Conservation (phyloP, 805 yeast genomes). For the Ogataea saltuana region DNA sequence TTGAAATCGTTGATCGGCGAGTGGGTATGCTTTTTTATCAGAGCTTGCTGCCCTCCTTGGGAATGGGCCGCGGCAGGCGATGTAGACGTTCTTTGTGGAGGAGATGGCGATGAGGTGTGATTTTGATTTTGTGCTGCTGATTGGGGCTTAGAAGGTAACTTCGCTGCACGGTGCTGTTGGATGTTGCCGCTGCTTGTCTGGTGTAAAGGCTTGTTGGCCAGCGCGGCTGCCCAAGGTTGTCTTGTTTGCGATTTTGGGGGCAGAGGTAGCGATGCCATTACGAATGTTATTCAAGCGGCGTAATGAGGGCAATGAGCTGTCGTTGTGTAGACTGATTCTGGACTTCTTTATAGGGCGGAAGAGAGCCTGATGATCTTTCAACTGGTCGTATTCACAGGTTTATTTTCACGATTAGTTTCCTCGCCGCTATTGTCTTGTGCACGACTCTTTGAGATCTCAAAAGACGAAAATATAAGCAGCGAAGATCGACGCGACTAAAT, state of each 20-base stretch:
- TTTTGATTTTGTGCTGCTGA: background rate
- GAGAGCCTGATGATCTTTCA: too few relatives aligned
- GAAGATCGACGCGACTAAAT: slow-evolving; percentile 2
- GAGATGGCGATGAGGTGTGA: background rate
- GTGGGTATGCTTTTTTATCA: slow-evolving; percentile 8
- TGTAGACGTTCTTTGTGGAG: background rate
- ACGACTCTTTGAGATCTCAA: too few relatives aligned
- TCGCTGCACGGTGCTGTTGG: slow-evolving; percentile 8
- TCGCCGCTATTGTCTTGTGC: too few relatives aligned
- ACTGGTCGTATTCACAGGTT: slow-evolving; percentile 3
- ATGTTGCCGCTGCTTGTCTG: background rate
- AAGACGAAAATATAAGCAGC: too few relatives aligned
- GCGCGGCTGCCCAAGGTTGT: slow-evolving; percentile 24
- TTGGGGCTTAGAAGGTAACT: slow-evolving; percentile 15
- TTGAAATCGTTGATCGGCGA: slow-evolving; percentile 25
- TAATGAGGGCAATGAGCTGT: too few relatives aligned
- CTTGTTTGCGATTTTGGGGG: slow-evolving; percentile 14
- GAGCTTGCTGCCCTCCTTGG: too few relatives aligned
- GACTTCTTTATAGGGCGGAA: too few relatives aligned
- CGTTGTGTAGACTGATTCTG: too few relatives aligned
- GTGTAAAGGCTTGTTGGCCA: slow-evolving; percentile 9
- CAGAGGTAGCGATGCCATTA: slow-evolving; percentile 14
- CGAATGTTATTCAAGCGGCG: background rate
- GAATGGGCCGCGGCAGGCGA: background rate
- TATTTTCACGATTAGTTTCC: too few relatives aligned